Conservation (phyloP, 345 rosid genomes). For the Erysimum cheiranthoides region DNA sequence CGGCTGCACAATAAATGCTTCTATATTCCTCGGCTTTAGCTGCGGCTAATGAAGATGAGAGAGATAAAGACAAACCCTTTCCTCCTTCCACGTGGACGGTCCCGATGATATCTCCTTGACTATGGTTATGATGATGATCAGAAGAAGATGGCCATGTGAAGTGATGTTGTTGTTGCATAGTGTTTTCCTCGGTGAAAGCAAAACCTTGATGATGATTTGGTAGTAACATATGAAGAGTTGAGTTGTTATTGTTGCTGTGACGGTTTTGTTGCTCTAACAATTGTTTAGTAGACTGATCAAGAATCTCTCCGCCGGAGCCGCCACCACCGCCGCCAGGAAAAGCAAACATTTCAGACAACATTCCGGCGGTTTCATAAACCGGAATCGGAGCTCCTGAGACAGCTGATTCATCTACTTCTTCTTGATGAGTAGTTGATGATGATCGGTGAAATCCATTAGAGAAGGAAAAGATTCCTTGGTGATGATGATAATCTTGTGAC, state of each 20-base stretch:
- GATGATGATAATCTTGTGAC: slow-evolving; percentile 49
- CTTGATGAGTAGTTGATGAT: slow-evolving; percentile 31
- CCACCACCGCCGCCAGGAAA: slow-evolving; percentile 56
- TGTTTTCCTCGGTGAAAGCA: slow-evolving; percentile 44
- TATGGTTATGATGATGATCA: slow-evolving; percentile 43
- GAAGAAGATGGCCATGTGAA: slow-evolving; percentile 67
- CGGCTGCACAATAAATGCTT: slow-evolving; percentile 48
- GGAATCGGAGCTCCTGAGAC: slow-evolving; percentile 54
- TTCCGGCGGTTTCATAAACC: slow-evolving; percentile 79
- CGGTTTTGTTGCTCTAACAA: slow-evolving; percentile 70
- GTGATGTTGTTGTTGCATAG: slow-evolving; percentile 53
- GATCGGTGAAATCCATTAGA: slow-evolving; percentile 39
- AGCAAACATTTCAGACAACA: slow-evolving; percentile 96
- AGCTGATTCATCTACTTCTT: slow-evolving; percentile 38
- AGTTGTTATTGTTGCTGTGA: slow-evolving; percentile 57
- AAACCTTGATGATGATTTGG: slow-evolving; percentile 58
- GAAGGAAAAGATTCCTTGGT: slow-evolving; percentile 46
- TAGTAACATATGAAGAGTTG: slow-evolving; percentile 84
- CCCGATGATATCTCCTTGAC: slow-evolving; percentile 50
- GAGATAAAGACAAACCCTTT: slow-evolving; percentile 85
- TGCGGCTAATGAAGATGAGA: slow-evolving; percentile 82
- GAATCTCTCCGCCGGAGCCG: slow-evolving; percentile 48
- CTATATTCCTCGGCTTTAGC: slow-evolving; percentile 86
- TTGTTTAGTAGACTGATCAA: slow-evolving; percentile 45
- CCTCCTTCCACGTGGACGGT: slow-evolving; percentile 62